Evolutionary conservation across 805 yeast genomes (phyloP), one percentile per base, ranked within the genome.

Genomic region (Metschnikowia gelsemii): DNA sequence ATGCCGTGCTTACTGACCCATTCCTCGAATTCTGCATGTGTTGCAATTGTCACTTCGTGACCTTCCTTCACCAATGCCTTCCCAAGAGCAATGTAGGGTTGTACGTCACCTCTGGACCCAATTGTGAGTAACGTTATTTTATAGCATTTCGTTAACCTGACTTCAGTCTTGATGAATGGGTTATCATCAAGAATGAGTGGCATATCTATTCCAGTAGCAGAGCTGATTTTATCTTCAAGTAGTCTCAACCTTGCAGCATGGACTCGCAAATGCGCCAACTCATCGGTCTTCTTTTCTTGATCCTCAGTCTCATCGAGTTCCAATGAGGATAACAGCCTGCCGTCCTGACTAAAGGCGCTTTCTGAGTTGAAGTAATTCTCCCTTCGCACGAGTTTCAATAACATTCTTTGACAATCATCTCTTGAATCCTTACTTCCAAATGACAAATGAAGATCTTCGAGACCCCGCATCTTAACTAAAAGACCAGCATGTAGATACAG

Each of bases 41-140:
- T 85, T 0, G 91, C 95, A 43, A 91, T 90, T 20, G 80, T 80
- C 1, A 87, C 95, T 14, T 63, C 62, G 57, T 91, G 97, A 0
- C 97, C 97, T 51, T 91, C 96, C 18, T 67, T 70, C 34, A 79
- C 62, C 31, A 91, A 68, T 0, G 90, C 96, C 50, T 80, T 79
- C 0, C 87, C 93, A n/a, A 91, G 64, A 0, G 97, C 91, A 50
- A 91, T 84, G 59, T 89, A 91, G 0, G 98, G 98, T 63, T 91
- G 98, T 5, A 91, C 97, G 63, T 91, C 98, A 24, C 98, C 98
- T 44, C 98, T 73, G 0, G 96, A 88, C 0, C 98, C 98, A 54
- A 91, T 91, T 0, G 97, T 91, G 43, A 91, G 63, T 35, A 88
- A 65, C 0, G 85, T 82, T 55, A 90, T 76, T 21, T 73, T 75